phyloP scores from a whole-genome alignment of 148 eudicot genomes.

The Talinum fruticosum region DNA sequence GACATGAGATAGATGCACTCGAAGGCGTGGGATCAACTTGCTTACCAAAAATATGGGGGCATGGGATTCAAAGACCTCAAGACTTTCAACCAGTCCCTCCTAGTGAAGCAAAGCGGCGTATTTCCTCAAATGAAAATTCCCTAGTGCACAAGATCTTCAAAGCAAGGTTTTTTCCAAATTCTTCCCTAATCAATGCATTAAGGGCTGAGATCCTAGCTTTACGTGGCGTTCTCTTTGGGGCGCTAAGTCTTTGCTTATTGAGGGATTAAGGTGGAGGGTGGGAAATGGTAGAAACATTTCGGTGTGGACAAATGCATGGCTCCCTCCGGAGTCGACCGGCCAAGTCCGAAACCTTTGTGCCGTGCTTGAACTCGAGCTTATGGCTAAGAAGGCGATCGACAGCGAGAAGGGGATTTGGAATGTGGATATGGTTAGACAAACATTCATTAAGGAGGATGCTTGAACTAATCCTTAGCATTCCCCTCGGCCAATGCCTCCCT shows the following conservation, averaged over 20 bases:
- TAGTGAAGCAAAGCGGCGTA: background rate
- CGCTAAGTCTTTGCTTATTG: background rate
- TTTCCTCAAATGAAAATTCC: background rate
- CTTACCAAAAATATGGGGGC: background rate
- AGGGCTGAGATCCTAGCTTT: background rate
- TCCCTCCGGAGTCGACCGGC: too few species aligned
- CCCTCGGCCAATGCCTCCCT: too few species aligned
- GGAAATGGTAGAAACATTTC: background rate
- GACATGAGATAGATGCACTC: background rate
- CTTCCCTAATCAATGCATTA: background rate
- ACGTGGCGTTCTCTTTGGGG: too few species aligned
- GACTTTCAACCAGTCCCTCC: background rate
- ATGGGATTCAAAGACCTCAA: background rate
- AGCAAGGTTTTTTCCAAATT: background rate
- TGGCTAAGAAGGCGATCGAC: too few species aligned
- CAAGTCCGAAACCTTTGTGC: too few species aligned
- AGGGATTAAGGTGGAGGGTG: background rate
- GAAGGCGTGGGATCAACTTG: background rate
- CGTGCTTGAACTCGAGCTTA: too few species aligned
- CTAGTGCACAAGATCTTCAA: background rate
- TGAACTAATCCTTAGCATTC: too few species aligned
- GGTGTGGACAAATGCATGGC: background rate
- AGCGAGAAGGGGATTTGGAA: too few species aligned
- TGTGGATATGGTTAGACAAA: too few species aligned
- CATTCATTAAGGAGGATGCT: too few species aligned